Base-by-base conservation (phyloP, 2,329 filamentous ascomycete species). In the Cladosporium austrohemisphaericum region DNA sequence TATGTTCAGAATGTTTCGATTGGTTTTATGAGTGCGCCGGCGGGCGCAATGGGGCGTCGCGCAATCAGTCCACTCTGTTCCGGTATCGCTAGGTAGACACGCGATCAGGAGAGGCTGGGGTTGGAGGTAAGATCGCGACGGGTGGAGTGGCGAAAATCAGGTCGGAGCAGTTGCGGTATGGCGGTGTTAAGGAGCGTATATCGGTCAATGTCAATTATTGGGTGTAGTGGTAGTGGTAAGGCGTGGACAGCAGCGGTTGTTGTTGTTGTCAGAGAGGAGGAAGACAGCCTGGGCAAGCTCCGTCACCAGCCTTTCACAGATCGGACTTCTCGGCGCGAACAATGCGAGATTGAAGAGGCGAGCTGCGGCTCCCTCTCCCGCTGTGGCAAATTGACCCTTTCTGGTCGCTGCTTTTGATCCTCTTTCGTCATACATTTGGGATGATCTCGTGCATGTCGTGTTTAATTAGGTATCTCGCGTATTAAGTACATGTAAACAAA, bases 41-140 rank as follows among this genome's bases (percentile, higher is more conserved):
- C 8, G 40, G 49, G 40, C 40, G 32, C 41, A 40, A 46, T 45
- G 9, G 23, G 41, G 23, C 28, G 25, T 26, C 22, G 49, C 25
- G 33, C 49, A 46, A 46, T 40, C 49, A 46, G 28, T 32, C 47
- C 47, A 37, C 47, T 41, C 14, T 28, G 40, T 35, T 50, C 47
- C 47, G 38, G 38, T 41, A 41, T 50, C 31, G 37, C 47, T 50
- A 43, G 37, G 18, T 14, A 16, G 25, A 18, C 47, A 50, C 47
- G 47, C 48, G 41, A 48, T 49, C 53, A 53, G 51, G 51, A 52
- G 50, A 47, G 41, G 41, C 29, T 35, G 36, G 51, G 43, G 28
- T 35, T 49, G 25, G 44, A 29, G 14, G 33, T 11, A 20, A 31
- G 40, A 20, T 29, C 37, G 44, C 33, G 41, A 31, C 16, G 44